Evolutionary conservation across 176 grass and related monocot species (phyloP).

Genomic region (Ensete ventricosum): DNA sequence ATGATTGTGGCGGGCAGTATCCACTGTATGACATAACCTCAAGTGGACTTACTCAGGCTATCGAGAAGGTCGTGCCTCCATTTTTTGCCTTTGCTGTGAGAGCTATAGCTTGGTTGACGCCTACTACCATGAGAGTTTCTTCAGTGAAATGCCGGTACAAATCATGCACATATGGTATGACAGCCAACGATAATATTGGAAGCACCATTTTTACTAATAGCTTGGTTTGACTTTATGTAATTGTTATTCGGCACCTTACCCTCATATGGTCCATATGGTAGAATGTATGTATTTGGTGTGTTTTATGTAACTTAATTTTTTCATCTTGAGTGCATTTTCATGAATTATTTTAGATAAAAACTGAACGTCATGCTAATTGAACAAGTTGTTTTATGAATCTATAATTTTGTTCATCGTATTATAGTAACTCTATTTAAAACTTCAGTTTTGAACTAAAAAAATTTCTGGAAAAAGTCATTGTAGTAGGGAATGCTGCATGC

Average conservation of each 20-base stretch:
- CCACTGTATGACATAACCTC: conserved; percentile 87
- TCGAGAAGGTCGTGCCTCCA: conserved; percentile 43
- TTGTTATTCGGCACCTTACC: background rate
- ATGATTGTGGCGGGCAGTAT: conserved; percentile 63
- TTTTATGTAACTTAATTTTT: background rate
- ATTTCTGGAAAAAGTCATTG: background rate
- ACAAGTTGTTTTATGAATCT: background rate
- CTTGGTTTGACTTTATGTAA: conserved; percentile 4
- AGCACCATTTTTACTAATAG: background rate
- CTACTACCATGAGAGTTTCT: conserved; percentile 69
- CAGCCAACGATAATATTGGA: background rate
- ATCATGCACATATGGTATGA: conserved; percentile 80
- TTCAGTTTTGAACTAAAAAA: background rate
- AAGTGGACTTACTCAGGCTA: conserved; percentile 85
- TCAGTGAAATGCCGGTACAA: conserved; percentile 38
- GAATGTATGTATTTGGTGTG: background rate
- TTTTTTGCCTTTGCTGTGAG: conserved; percentile 45
- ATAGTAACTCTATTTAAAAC: too few relatives aligned
- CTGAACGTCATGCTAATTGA: background rate
- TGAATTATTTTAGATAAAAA: background rate
- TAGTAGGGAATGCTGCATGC: background rate
- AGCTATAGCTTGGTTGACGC: conserved; percentile 41
- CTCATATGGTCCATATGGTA: background rate
- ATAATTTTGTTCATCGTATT: background rate
- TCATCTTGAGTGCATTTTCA: background rate